Evolutionary conservation across 129 eudicot genomes (phyloP), one percentile per base, ranked within the genome.

Genomic region (Saposhnikovia divaricata): DNA sequence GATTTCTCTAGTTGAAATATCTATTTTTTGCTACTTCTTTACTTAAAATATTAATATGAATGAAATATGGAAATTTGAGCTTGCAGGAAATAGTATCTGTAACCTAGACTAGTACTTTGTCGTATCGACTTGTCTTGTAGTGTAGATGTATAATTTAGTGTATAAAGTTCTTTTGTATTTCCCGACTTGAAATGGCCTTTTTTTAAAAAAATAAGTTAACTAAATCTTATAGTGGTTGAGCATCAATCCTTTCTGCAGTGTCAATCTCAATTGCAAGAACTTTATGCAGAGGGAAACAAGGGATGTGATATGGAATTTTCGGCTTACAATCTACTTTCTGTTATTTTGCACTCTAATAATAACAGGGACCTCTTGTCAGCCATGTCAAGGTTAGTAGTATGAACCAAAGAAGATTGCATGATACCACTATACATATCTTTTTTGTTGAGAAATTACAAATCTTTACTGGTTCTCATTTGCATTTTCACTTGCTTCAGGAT

Each of bases 291-390:
- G 87, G 98, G 98, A 82, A 92, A 92, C 72, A 85, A 77, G 72
- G 98, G 98, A 80, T 85, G 97, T 74, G 83, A 92, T 85, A 82
- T 86, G 91, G 98, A 95, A 83, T 95, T 95, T 84, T 82, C 98
- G 37, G 97, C 98, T 44, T 95, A 95, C 85, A 89, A 92, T 85
- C 80, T 95, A 84, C 94, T 95, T 18, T 86, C 88, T 83, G 92
- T 88, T 3, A 87, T 91, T 80, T 25, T 59, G 25, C 98, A 89
- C 89, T 95, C 98, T 37, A 95, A 86, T 68, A 89, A 90, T 79
- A 90, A 89, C 84, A 90, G 97, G 81, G 98, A 95, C 75, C 97
- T 92, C 83, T 82, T 95, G 82, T 90, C 94, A 11, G 96, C 90
- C 42, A 91, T 95, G 98, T 92, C 98, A 74, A 92, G 98, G 97